Evolutionary conservation across 768 basidiomycete genomes (phyloP).

Genomic region (Leucogyrophana mollusca): DNA sequence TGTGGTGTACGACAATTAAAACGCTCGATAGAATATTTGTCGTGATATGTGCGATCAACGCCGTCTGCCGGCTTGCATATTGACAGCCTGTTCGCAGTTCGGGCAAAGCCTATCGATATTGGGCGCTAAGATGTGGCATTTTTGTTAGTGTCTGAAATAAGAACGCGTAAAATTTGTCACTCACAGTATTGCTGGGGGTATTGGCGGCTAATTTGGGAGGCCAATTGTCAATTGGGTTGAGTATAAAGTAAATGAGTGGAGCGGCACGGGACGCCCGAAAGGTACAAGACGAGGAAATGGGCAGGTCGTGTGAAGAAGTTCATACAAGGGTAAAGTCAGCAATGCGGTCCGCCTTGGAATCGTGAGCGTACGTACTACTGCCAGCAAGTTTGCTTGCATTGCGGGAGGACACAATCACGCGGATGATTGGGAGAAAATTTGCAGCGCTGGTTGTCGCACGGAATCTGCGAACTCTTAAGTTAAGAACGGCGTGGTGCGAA

Average conservation of each 20-base stretch:
- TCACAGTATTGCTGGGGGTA: slow-evolving; percentile 48
- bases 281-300: not conserved
- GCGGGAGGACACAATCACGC: slow-evolving; percentile 35
- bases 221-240: slow-evolving; percentile 1
- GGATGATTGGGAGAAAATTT: slow-evolving; percentile 57
- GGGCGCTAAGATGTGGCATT: slow-evolving; percentile 31
- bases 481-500: slow-evolving; percentile 4
- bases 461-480: slow-evolving; percentile 35
- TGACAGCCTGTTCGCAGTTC: slow-evolving; percentile 31
- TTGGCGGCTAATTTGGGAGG: slow-evolving; percentile 31
- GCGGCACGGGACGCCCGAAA: slow-evolving; percentile 3
- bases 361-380: slow-evolving; percentile 42
- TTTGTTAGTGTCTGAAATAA: slow-evolving; percentile 2
- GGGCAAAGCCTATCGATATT: slow-evolving; percentile 42
- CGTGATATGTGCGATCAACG: slow-evolving; percentile 14
- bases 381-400: slow-evolving; percentile 44
- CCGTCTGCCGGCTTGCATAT: slow-evolving; percentile 7
- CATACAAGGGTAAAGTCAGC: not conserved
- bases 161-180: slow-evolving; percentile 6
- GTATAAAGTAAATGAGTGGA: slow-evolving; percentile 4
- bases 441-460: slow-evolving; percentile 45
- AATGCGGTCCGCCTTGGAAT: not conserved
- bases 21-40: slow-evolving; percentile 4
- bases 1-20: slow-evolving; percentile 12
- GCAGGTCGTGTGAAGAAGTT: not conserved